Base-by-base conservation (phyloP, 306 rosid genomes). In the Vigna angularis region DNA sequence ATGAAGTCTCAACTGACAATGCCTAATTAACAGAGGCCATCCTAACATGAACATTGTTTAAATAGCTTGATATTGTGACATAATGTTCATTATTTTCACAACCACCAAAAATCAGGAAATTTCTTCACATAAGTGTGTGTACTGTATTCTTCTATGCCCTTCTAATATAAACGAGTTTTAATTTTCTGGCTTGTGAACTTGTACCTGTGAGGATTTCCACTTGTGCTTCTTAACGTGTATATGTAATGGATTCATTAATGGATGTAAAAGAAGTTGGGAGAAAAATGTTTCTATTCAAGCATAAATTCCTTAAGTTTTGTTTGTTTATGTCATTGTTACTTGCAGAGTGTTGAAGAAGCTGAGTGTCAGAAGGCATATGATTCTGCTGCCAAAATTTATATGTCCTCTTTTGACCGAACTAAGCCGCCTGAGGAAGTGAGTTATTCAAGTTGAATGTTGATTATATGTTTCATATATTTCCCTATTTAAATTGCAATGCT, bases 261-360 rank as follows among this genome's bases (percentile, higher is more conserved):
- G 56, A 50, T 38, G 59, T 9, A 49, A 28, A 67, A 59, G 13
- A 6, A 38, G 17, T 53, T 77, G 18, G 15, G 4, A 70, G 14
- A 3, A 28, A n/a, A 81, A 16, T 61, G 7, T 48, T 59, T 30
- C 1, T 30, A 30, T 30, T 26, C 3, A 24, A 49, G 15, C 22
- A 4, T 75, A 26, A 26, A 40, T 49, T 34, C 74, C 58, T 42
- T 32, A 32, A 24, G 12, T 24, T 50, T 79, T 63, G 49, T 24
- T 48, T 52, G 51, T 10, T 47, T 18, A 40, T 65, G 20, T 55
- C 5, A 11, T 49, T 69, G 68, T 62, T 77, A 51, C 64, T 78
- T 74, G 70, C 88, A 92, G 97, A 88, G 85, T 84, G 96, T 90
- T 77, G 97, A 92, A 84, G 97, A 90, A 85, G 83, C 91, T 0